phyloP scores from a whole-genome alignment of 2,329 filamentous ascomycete genomes.

The Aureobasidium sp. region DNA sequence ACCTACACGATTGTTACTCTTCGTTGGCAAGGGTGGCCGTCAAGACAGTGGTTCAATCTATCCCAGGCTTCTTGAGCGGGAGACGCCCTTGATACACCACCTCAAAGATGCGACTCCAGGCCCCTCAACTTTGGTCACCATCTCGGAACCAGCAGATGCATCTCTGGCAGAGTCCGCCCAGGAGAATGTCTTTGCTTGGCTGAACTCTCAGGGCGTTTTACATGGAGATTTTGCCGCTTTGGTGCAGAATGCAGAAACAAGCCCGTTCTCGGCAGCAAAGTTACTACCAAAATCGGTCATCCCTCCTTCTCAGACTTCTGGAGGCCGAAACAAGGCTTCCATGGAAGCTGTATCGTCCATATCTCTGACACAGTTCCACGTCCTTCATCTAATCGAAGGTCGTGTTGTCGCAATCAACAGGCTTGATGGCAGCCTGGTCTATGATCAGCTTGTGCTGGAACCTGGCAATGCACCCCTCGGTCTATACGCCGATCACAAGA shows the following conservation, averaged over 20 bases:
- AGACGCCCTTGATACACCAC: conserved; percentile 72
- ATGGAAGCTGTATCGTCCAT: conserved; percentile 73
- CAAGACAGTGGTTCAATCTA: conserved; percentile 76
- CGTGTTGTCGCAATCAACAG: conserved; percentile 80
- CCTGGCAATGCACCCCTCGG: conserved; percentile 73
- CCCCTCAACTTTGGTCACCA: conserved; percentile 64
- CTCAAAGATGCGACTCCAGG: conserved; percentile 49
- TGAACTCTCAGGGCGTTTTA: conserved; percentile 77
- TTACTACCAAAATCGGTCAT: conserved; percentile 69
- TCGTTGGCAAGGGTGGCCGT: conserved; percentile 68
- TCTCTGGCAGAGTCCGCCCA: conserved; percentile 35
- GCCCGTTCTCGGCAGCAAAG: conserved; percentile 69
- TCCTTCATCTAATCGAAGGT: conserved; percentile 74
- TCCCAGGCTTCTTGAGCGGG: conserved; percentile 77
- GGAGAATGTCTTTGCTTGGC: conserved; percentile 82
- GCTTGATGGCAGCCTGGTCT: conserved; percentile 76
- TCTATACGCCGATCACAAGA: conserved; percentile 80
- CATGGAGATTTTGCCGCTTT: conserved; percentile 65
- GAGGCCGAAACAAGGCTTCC: conserved; percentile 56
- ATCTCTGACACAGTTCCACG: conserved; percentile 87
- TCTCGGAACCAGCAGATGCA: conserved; percentile 62
- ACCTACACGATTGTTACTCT: conserved; percentile 68
- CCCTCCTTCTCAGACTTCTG: conserved; percentile 57
- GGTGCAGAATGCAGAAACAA: conserved; percentile 48
- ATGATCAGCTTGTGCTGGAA: conserved; percentile 80